Evolutionary conservation across 2,329 filamentous ascomycete species (phyloP).

Genomic region (Myriosclerotinia duriaeana): DNA sequence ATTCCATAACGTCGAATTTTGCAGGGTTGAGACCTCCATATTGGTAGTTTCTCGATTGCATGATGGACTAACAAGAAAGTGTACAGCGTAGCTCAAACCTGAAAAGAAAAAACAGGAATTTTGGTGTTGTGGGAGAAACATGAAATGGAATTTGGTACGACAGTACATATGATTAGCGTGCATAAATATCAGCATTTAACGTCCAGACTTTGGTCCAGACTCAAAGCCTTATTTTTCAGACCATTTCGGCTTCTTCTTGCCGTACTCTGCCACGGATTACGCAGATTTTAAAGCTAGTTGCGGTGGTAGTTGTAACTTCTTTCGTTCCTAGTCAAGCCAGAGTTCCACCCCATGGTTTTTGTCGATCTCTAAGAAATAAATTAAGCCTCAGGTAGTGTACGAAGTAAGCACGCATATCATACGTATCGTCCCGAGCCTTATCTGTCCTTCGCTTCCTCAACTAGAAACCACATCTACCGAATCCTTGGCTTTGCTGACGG

Average conservation of each 20-base stretch:
- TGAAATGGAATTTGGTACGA: not conserved
- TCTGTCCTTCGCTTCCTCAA: not conserved
- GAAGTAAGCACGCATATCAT: not conserved
- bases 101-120: not conserved
- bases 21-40: slow-evolving; percentile 59
- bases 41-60: slow-evolving; percentile 47
- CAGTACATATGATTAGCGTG: slow-evolving; percentile 16
- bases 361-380: not conserved
- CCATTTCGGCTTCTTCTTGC: not conserved
- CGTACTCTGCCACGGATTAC: no score
- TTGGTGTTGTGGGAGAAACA: not conserved
- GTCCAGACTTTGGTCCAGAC: not conserved
- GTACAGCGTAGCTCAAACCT: not conserved
- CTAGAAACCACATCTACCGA: not conserved
- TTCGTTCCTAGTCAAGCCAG: not conserved
- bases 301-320: not conserved
- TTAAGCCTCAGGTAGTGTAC: not conserved
- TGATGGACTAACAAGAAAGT: not conserved
- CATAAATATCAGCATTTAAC: slow-evolving; percentile 13
- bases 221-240: not conserved
- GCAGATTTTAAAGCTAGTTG: no score
- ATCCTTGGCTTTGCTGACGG: not conserved
- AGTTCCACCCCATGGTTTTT: not conserved
- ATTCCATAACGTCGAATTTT: slow-evolving; percentile 53
- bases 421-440: not conserved